Evolutionary conservation across 2,329 filamentous ascomycete species (phyloP), one percentile per base, ranked within the genome.

Genomic region (Diplocarpon mali): DNA sequence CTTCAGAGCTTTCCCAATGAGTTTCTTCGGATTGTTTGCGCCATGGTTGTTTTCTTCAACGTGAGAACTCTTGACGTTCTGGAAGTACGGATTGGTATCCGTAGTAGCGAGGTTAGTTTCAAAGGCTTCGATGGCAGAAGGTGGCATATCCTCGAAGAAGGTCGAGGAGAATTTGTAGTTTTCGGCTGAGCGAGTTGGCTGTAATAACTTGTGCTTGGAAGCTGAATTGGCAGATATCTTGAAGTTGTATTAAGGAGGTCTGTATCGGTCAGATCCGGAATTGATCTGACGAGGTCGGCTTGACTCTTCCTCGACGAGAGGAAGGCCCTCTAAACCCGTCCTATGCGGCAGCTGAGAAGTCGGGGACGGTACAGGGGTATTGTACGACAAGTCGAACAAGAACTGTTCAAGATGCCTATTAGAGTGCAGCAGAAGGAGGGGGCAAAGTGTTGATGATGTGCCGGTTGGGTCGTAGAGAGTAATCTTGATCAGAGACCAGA

Each of bases 261-360:
- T 83, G 73, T 89, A 94, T 71, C 83, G 84, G 74, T 86, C 85
- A 76, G 86, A 83, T 81, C 83, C 86, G 76, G 85, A 76, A 75
- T 75, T 82, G 76, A 82, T 80, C 79, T 85, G 85, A 83, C 87
- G 84, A 87, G 85, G 86, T 83, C 87, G 90, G 83, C 84, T 87
- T 85, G 88, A 95, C 87, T 92, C 92, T 93, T 90, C 92, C 92
- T 89, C 90, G 69, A 72, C 73, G 73, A 92, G 90, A 95, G 89
- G 90, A 96, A 96, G 90, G 94, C 89, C 84, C 85, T 81, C 77
- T 78, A 79, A 82, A 82, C 78, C 78, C 81, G 84, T 93, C 85
- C 87, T 96, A 98, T 98, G 90, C 92, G 92, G 92, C 92, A 96
- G 90, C 86, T 94, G 84, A 77, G 72, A 69, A 67, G 70, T 69